Evolutionary conservation across 192 early-diverging fungal species (phyloP).

Genomic region (Pilaira anomala): DNA sequence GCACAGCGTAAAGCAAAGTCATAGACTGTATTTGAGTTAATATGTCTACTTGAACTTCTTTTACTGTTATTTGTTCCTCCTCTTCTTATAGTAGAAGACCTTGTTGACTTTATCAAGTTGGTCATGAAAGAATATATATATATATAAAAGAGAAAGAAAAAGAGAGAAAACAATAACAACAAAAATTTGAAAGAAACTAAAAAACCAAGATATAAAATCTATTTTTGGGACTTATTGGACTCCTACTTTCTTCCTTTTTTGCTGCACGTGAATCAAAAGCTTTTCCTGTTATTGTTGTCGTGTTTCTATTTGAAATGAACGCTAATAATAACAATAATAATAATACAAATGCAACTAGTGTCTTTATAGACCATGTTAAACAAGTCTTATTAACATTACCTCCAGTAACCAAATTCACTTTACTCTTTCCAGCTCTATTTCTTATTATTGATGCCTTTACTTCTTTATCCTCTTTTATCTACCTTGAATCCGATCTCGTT

Average conservation of each 20-base stretch:
- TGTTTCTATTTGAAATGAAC: too few species aligned
- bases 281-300: too few species aligned
- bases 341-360: background rate
- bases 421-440: background rate
- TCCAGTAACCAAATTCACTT: background rate
- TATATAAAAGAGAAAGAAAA: too few species aligned
- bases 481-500: constrained; percentile 1
- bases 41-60: constrained; percentile 1
- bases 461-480: background rate
- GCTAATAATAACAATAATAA: too few species aligned
- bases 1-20: constrained; percentile 40
- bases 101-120: constrained; percentile 10
- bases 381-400: constrained; percentile 3
- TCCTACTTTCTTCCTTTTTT: too few species aligned
- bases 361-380: constrained; percentile 19
- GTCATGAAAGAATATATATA: too few species aligned
- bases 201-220: too few species aligned
- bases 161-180: background rate
- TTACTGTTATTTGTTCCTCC: constrained; percentile 12
- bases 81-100: constrained; percentile 9
- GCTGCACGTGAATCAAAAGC: too few species aligned
- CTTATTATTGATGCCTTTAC: background rate
- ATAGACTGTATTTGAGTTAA: constrained; percentile 31
- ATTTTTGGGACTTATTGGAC: background rate
- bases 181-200: background rate